Conservation (phyloP, 345 rosid genomes). For the Kernera saxatilis region DNA sequence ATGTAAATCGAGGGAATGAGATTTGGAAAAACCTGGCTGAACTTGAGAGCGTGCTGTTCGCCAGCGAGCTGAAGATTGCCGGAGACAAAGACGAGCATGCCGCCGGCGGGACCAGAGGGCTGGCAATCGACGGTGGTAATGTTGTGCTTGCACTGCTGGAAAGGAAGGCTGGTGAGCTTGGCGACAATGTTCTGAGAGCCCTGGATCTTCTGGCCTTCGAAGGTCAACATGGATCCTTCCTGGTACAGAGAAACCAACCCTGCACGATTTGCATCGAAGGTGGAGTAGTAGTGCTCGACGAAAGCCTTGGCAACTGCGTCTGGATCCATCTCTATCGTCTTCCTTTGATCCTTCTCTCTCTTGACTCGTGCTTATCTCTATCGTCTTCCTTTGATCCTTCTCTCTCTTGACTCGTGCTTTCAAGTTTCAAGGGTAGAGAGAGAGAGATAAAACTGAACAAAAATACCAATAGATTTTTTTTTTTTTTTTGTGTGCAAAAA, state of each 20-base stretch:
- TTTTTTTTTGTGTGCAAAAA: no score
- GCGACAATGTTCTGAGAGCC: conserved; percentile 72
- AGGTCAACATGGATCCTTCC: conserved; percentile 82
- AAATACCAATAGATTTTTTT: neutral
- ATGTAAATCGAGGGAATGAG: neutral
- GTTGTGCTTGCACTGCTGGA: conserved; percentile 87
- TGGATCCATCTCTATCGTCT: conserved; percentile 59
- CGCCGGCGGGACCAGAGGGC: conserved; percentile 84
- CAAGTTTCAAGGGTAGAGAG: neutral
- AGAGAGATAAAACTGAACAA: neutral
- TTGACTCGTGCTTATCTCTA: no score
- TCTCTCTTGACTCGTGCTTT: conserved; percentile 6
- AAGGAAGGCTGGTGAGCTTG: conserved; percentile 81
- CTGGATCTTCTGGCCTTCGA: conserved; percentile 91
- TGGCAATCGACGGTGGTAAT: conserved; percentile 90
- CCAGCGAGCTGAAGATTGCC: conserved; percentile 91
- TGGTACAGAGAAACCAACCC: conserved; percentile 65
- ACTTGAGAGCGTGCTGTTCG: conserved; percentile 92
- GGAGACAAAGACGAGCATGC: conserved; percentile 89
- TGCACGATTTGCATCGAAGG: conserved; percentile 69
- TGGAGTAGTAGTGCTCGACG: conserved; percentile 86
- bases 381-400: conserved; percentile 5
- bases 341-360: neutral
- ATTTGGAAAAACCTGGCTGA: conserved; percentile 69
- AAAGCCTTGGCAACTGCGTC: conserved; percentile 80